These are phyloP conservation scores for Aspergillus japonicus DNA, from an alignment of 2,329 filamentous ascomycete genomes.

Conservation along the genomic window DNA sequence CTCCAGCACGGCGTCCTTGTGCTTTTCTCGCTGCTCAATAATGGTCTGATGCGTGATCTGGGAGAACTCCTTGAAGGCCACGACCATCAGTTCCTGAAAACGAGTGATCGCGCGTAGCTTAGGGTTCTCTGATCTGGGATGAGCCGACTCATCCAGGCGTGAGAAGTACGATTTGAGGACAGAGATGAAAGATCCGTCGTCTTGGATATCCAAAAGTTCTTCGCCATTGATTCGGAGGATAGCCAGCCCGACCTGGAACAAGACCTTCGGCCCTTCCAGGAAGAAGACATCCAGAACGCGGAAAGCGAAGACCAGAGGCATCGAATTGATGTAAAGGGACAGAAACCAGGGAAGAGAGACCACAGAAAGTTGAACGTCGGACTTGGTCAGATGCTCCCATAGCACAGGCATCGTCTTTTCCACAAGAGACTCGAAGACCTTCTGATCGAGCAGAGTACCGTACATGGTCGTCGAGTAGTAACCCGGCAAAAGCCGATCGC, in stretches of 20 bases:
- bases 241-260: slow-evolving; percentile 96
- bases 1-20: slow-evolving; percentile 90
- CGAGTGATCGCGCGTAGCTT: slow-evolving; percentile 91
- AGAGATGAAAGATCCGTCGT: slow-evolving; percentile 95
- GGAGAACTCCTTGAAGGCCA: slow-evolving; percentile 97
- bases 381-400: slow-evolving; percentile 97
- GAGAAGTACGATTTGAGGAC: slow-evolving; percentile 94
- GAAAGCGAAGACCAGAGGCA: slow-evolving; percentile 97
- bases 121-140: slow-evolving; percentile 91
- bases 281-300: slow-evolving; percentile 97
- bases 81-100: slow-evolving; percentile 98
- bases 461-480: slow-evolving; percentile 99
- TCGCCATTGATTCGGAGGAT: slow-evolving; percentile 97
- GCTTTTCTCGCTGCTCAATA: slow-evolving; percentile 81
- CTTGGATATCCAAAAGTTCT: slow-evolving; percentile 85
- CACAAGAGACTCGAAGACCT: slow-evolving; percentile 96
- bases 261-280: slow-evolving; percentile 91
- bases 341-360: slow-evolving; percentile 98
- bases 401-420: slow-evolving; percentile 98
- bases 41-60: slow-evolving; percentile 93
- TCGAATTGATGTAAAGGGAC: slow-evolving; percentile 97
- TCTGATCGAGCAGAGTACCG: slow-evolving; percentile 91
- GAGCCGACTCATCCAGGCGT: slow-evolving; percentile 88
- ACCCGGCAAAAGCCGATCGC: slow-evolving; percentile 87
- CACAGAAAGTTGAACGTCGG: slow-evolving; percentile 93